Evolutionary conservation across 768 basidiomycete genomes (phyloP).

Genomic region (Fistulinella prunicolor): DNA sequence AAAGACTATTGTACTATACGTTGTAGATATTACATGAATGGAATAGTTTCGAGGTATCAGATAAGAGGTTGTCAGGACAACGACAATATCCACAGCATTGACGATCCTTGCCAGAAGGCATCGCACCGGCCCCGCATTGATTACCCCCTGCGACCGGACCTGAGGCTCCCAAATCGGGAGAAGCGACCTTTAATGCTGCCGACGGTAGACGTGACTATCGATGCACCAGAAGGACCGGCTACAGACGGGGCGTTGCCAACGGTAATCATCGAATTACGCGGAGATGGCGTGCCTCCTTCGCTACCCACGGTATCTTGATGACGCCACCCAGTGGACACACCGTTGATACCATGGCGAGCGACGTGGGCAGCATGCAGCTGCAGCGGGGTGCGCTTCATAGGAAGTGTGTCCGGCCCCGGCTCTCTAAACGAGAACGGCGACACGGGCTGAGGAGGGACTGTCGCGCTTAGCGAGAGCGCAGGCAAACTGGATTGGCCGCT

Average conservation of each 20-base stretch:
- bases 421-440: slow-evolving; percentile 37
- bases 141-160: slow-evolving; percentile 41
- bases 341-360: slow-evolving; percentile 79
- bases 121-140: too few relatives aligned
- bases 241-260: slow-evolving; percentile 49
- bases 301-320: slow-evolving; percentile 42
- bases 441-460: slow-evolving; percentile 45
- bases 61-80: slow-evolving; percentile 1
- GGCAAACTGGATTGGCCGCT: slow-evolving; percentile 40
- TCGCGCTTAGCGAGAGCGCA: slow-evolving; percentile 50
- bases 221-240: slow-evolving; percentile 45
- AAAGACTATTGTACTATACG: background rate
- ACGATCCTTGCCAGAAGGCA: background rate
- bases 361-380: slow-evolving; percentile 80
- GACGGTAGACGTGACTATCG: slow-evolving; percentile 60
- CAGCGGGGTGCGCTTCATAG: slow-evolving; percentile 65
- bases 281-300: slow-evolving; percentile 50
- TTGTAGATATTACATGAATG: slow-evolving; percentile 4
- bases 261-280: slow-evolving; percentile 73
- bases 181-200: slow-evolving; percentile 71
- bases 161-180: slow-evolving; percentile 74
- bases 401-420: slow-evolving; percentile 6
- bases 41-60: background rate
- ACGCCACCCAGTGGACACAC: slow-evolving; percentile 73
- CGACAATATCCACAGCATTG: too few relatives aligned